Percentiles rank a stretch among this genome's conserved stretches.
Evolutionary conservation across 2,329 filamentous ascomycete species (phyloP).

Genomic region (Zymoseptoria ardabiliae): DNA sequence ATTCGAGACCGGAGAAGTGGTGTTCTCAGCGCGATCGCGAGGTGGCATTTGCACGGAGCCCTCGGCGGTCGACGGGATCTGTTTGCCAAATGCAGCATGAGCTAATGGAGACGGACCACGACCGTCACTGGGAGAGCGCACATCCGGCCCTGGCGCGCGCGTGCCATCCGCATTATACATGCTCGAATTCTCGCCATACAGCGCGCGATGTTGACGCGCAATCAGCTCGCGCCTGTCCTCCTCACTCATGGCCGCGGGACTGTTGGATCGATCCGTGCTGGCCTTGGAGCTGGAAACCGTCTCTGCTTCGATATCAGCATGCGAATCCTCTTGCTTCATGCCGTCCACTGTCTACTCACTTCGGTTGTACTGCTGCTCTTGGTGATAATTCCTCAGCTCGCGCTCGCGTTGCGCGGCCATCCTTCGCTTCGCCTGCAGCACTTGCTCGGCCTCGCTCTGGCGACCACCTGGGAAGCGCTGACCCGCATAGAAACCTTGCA

Average conservation of each 20-base stretch:
- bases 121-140: conserved; percentile 54
- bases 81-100: conserved; percentile 61
- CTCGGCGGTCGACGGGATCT: conserved; percentile 46
- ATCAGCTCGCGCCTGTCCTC: conserved; percentile 94
- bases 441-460: conserved; percentile 90
- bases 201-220: conserved; percentile 85
- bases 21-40: conserved; percentile 55
- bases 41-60: conserved; percentile 46
- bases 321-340: neutral
- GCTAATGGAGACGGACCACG: conserved; percentile 74
- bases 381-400: conserved; percentile 98
- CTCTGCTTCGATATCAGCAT: conserved; percentile 39
- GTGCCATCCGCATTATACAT: conserved; percentile 68
- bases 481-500: conserved; percentile 88
- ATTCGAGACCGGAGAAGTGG: conserved; percentile 71
- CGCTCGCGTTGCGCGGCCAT: conserved; percentile 98
- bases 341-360: too few relatives aligned
- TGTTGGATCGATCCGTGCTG: conserved; percentile 63
- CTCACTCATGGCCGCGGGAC: conserved; percentile 81
- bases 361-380: conserved; percentile 99
- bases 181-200: conserved; percentile 70
- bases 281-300: conserved; percentile 70
- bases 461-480: conserved; percentile 83
- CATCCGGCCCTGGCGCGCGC: conserved; percentile 59
- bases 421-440: conserved; percentile 98